Evolutionary conservation across 345 rosid species (phyloP).

Genomic region (Pelargonium nanum): DNA sequence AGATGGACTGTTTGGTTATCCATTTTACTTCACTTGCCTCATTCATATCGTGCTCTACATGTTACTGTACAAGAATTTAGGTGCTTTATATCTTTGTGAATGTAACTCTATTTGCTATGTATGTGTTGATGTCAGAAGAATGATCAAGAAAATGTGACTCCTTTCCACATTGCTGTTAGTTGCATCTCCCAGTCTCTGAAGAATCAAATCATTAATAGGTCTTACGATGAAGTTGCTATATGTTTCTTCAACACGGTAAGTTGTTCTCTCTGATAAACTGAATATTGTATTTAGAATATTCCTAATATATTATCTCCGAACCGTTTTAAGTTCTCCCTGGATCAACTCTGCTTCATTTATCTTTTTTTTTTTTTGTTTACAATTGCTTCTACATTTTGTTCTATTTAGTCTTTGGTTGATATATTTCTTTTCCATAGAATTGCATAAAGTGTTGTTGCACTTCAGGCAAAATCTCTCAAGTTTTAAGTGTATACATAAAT

Average conservation of each 20-base stretch:
- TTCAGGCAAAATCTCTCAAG: neutral
- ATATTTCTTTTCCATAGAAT: neutral
- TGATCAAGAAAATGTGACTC: conserved; percentile 49
- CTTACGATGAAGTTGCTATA: conserved; percentile 77
- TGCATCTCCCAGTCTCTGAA: conserved; percentile 65
- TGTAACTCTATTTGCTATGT: neutral
- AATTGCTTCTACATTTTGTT: neutral
- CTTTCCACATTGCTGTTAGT: too few relatives aligned
- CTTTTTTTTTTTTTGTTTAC: too few relatives aligned
- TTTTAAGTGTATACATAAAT: too few relatives aligned
- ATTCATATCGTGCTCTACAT: neutral
- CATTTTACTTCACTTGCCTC: too few relatives aligned
- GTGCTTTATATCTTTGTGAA: neutral
- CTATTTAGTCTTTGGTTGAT: neutral
- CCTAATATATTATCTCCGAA: neutral
- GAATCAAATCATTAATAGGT: conserved; percentile 67
- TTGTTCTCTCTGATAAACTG: conserved; percentile 1
- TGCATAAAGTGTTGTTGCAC: neutral
- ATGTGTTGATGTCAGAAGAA: conserved; percentile 32
- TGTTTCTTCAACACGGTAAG: conserved; percentile 92
- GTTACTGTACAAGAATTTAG: neutral
- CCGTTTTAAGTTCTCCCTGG: conserved; percentile 1
- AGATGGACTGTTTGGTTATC: too few relatives aligned
- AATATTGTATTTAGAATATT: neutral
- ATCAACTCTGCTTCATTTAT: neutral